phyloP scores from a whole-genome alignment of 805 yeast species.

The Lipomyces starkeyi region DNA sequence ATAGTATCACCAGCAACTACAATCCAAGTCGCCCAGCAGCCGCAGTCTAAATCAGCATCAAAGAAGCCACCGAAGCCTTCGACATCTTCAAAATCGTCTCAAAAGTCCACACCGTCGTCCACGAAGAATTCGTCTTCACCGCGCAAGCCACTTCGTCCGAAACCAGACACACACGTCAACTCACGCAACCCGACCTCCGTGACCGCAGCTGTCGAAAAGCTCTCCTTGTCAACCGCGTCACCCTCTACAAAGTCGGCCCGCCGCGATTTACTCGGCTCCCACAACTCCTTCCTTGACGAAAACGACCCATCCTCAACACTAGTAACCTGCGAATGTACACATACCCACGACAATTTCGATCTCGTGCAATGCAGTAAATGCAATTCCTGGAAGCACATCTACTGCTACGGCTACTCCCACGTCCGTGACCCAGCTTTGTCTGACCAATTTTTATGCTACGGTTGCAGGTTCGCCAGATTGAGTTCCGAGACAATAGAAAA shows the following conservation, averaged over 20 bases:
- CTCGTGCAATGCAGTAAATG: constrained; percentile 35
- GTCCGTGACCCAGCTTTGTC: constrained; percentile 22
- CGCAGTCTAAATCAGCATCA: not conserved
- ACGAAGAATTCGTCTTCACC: not conserved
- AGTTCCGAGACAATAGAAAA: constrained; percentile 6
- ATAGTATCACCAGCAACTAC: not conserved
- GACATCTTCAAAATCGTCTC: not conserved
- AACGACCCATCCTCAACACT: not conserved
- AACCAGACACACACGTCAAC: not conserved
- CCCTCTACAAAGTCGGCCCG: constrained; percentile 2
- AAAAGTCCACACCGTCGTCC: not conserved
- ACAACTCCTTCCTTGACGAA: constrained; percentile 1
- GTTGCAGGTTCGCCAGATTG: constrained; percentile 16
- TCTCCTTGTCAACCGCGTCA: not conserved
- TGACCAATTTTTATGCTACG: constrained; percentile 21
- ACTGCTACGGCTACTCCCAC: constrained; percentile 33
- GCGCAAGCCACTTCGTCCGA: not conserved
- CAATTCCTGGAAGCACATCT: constrained; percentile 30
- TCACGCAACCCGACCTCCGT: not conserved
- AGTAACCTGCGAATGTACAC: constrained; percentile 32
- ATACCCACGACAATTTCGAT: constrained; percentile 25
- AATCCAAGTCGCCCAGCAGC: not conserved
- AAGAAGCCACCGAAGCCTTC: not conserved
- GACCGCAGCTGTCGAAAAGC: constrained; percentile 3
- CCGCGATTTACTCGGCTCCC: constrained; percentile 11